A percentile compares a stretch with the other conserved stretches of the same genome.
These are phyloP conservation scores for Phanerochaete sordida DNA, from an alignment of 768 basidiomycete species.

Conservation along the genomic window DNA sequence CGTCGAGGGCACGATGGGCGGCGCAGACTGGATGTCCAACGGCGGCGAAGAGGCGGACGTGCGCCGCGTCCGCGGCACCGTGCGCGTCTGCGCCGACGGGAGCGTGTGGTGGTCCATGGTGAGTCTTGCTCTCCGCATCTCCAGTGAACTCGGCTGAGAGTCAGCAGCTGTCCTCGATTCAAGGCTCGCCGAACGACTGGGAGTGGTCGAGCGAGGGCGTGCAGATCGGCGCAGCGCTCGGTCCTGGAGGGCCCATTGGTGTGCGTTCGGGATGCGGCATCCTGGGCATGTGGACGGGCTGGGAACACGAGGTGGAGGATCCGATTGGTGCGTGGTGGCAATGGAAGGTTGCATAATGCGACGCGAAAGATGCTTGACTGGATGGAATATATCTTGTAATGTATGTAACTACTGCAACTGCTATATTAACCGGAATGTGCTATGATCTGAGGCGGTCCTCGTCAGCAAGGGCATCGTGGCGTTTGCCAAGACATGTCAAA, in stretches of 20 bases:
- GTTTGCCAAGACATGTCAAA: too few species aligned
- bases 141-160: neutral
- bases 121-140: slow-evolving; percentile 11
- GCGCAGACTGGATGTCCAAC: slow-evolving; percentile 28
- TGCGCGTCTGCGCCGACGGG: slow-evolving; percentile 47
- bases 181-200: slow-evolving; percentile 22
- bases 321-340: slow-evolving; percentile 16
- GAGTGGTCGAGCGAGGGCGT: slow-evolving; percentile 57
- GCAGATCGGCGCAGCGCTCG: slow-evolving; percentile 39
- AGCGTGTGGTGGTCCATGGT: slow-evolving; percentile 52
- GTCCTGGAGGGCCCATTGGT: slow-evolving; percentile 16
- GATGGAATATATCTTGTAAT: too few species aligned
- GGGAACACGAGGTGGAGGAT: slow-evolving; percentile 39
- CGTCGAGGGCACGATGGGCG: slow-evolving; percentile 42
- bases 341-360: slow-evolving; percentile 11
- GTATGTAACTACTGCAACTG: too few species aligned
- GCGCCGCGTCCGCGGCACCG: slow-evolving; percentile 38
- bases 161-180: slow-evolving; percentile 7
- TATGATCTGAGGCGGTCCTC: too few species aligned
- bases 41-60: slow-evolving; percentile 18
- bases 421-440: too few species aligned
- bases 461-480: too few species aligned
- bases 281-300: slow-evolving; percentile 55
- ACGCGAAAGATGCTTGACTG: too few species aligned
- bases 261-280: slow-evolving; percentile 50